Conservation (phyloP, 2,329 filamentous ascomycete genomes). For the Aspergillus sp. region DNA sequence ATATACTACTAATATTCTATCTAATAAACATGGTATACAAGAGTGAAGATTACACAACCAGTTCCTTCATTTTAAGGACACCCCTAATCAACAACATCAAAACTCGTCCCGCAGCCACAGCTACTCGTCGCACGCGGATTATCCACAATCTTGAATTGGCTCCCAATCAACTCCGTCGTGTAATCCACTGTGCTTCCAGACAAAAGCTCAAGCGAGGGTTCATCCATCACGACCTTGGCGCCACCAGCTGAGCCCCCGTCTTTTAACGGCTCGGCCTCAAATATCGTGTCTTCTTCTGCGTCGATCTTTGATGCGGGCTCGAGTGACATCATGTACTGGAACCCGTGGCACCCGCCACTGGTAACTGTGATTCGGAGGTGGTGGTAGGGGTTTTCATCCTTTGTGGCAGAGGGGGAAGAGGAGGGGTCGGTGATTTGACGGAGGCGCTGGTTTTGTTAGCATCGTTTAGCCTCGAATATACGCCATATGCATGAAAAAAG, state of each 20-base stretch:
- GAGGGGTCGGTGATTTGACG: constrained; percentile 66
- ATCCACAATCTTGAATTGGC: constrained; percentile 94
- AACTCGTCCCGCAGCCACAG: constrained; percentile 96
- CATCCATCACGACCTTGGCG: constrained; percentile 87
- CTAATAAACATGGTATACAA: constrained; percentile 8
- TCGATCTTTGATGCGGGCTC: constrained; percentile 58
- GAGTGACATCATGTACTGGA: constrained; percentile 93
- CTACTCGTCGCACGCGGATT: constrained; percentile 90
- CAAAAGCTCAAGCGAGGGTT: constrained; percentile 79
- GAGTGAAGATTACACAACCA: constrained; percentile 3
- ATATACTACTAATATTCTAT: constrained; percentile 9
- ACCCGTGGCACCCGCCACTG: constrained; percentile 93
- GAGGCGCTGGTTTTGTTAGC: constrained; percentile 54
- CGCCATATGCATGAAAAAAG: constrained; percentile 2
- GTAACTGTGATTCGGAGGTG: constrained; percentile 91
- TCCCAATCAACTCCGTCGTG: constrained; percentile 90
- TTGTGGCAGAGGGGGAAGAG: constrained; percentile 36
- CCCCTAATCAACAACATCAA: constrained; percentile 74
- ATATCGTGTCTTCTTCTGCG: constrained; percentile 81
- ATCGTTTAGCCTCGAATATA: background rate
- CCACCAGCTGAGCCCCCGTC: constrained; percentile 44
- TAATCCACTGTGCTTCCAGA: constrained; percentile 96
- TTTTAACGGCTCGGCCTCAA: constrained; percentile 60
- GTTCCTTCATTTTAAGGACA: background rate
- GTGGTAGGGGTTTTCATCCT: constrained; percentile 67